A percentile compares a stretch with the other conserved stretches of the same genome.
These are phyloP conservation scores for Wallemia mellicola DNA, from an alignment of 1,284 basidiomycete species.

Conservation along the genomic window DNA sequence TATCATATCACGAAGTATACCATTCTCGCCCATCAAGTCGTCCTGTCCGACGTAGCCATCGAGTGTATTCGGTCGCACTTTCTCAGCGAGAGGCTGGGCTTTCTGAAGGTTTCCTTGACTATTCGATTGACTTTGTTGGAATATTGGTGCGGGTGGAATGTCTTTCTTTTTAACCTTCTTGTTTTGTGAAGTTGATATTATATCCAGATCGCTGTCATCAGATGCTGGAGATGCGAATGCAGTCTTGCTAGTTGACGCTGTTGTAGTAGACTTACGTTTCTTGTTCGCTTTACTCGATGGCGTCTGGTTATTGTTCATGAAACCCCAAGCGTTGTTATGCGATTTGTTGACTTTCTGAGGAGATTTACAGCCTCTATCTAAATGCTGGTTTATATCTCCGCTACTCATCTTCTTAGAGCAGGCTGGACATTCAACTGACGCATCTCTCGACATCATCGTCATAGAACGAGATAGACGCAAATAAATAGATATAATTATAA, in stretches of 20 bases:
- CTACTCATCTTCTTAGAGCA: not conserved
- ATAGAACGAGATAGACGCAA: not conserved
- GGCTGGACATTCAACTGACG: not conserved
- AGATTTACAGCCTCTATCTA: not conserved
- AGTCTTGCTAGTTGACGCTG: too few species aligned
- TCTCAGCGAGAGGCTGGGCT: slow-evolving; percentile 30
- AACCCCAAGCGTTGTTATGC: too few species aligned
- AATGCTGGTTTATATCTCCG: not conserved
- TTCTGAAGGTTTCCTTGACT: slow-evolving; percentile 5
- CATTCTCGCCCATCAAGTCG: slow-evolving; percentile 26
- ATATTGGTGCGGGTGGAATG: not conserved
- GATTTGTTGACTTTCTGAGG: too few species aligned
- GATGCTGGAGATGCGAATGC: too few species aligned
- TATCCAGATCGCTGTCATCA: not conserved
- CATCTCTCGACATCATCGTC: not conserved
- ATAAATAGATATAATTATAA: not conserved
- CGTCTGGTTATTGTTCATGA: too few species aligned
- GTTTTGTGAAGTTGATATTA: not conserved
- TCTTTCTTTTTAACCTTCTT: not conserved
- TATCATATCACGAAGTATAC: slow-evolving; percentile 24
- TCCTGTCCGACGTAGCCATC: slow-evolving; percentile 35
- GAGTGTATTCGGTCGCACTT: slow-evolving; percentile 28
- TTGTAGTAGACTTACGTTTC: too few species aligned
- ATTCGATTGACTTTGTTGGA: not conserved
- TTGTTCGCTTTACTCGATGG: too few species aligned